These are phyloP conservation scores for Scedosporium minutisporum DNA, from an alignment of 2,329 filamentous ascomycete genomes.

Conservation along the genomic window DNA sequence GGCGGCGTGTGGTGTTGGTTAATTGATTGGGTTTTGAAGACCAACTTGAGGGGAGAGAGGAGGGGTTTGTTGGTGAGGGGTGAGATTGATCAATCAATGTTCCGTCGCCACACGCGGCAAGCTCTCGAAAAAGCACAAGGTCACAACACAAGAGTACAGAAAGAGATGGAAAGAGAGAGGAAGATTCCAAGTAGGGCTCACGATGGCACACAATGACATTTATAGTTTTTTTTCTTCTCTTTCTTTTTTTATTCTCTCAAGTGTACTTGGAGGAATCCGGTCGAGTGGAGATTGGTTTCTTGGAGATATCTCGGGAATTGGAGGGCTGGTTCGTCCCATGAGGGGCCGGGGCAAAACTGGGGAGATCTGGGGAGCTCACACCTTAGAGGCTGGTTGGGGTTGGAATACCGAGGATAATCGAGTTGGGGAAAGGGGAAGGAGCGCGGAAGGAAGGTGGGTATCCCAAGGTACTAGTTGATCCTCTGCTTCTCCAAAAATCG, in stretches of 20 bases:
- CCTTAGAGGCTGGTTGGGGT: background rate
- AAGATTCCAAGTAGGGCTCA: background rate
- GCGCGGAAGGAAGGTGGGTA: too few relatives aligned
- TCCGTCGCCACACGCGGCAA: background rate
- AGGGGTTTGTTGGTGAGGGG: background rate
- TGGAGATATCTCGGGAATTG: constrained; percentile 1
- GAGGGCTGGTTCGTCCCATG: background rate
- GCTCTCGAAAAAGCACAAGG: background rate
- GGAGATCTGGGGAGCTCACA: background rate
- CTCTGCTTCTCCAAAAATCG: too few relatives aligned
- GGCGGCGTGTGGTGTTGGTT: background rate
- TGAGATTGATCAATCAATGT: background rate
- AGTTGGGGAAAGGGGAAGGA: background rate
- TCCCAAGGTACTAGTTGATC: too few relatives aligned
- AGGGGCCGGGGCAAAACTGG: background rate
- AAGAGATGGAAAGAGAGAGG: background rate
- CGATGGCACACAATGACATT: background rate
- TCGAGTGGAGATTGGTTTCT: background rate
- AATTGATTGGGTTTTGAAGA: constrained; percentile 7
- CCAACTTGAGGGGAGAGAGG: constrained; percentile 19
- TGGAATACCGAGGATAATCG: background rate
- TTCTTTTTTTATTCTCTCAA: background rate
- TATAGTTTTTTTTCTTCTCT: background rate
- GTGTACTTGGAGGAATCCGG: background rate
- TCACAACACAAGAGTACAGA: background rate